These are phyloP conservation scores for Cytospora schulzeri DNA, from an alignment of 2,329 filamentous ascomycete species.

Conservation along the genomic window DNA sequence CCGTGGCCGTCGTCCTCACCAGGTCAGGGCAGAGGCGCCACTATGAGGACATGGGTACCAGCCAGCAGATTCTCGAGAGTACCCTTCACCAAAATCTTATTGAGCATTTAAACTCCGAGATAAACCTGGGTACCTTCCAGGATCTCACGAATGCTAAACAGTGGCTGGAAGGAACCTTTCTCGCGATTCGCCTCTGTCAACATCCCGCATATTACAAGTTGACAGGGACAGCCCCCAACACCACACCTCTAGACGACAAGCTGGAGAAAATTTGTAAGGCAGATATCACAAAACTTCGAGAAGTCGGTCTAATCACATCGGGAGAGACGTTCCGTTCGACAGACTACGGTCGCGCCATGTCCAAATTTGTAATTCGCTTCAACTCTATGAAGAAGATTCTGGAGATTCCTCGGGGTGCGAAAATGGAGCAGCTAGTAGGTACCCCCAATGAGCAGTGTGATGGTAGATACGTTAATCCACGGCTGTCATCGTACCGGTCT, in stretches of 20 bases:
- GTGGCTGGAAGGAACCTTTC: slow-evolving; percentile 78
- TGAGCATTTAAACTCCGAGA: slow-evolving; percentile 83
- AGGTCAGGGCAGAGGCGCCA: slow-evolving; percentile 61
- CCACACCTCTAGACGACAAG: slow-evolving; percentile 56
- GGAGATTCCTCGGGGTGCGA: slow-evolving; percentile 60
- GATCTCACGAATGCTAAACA: slow-evolving; percentile 65
- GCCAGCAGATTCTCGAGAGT: slow-evolving; percentile 75
- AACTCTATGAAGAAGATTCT: slow-evolving; percentile 76
- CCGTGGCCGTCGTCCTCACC: slow-evolving; percentile 79
- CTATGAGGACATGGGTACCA: slow-evolving; percentile 75
- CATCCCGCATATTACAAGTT: slow-evolving; percentile 71
- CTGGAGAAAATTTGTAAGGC: slow-evolving; percentile 72
- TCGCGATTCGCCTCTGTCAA: slow-evolving; percentile 71
- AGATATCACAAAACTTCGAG: slow-evolving; percentile 66
- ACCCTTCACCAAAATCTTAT: slow-evolving; percentile 76
- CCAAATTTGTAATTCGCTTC: slow-evolving; percentile 78
- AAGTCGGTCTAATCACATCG: slow-evolving; percentile 57
- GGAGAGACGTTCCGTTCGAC: slow-evolving; percentile 60
- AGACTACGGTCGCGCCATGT: slow-evolving; percentile 78
- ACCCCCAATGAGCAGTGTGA: neutral
- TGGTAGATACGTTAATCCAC: neutral
- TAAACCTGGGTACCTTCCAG: slow-evolving; percentile 72
- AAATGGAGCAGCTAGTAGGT: slow-evolving; percentile 69
- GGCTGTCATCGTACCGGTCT: neutral
- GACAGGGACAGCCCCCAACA: slow-evolving; percentile 55